These are phyloP conservation scores for Grosmannia clavigera DNA, from an alignment of 2,329 filamentous ascomycete species.

Conservation along the genomic window DNA sequence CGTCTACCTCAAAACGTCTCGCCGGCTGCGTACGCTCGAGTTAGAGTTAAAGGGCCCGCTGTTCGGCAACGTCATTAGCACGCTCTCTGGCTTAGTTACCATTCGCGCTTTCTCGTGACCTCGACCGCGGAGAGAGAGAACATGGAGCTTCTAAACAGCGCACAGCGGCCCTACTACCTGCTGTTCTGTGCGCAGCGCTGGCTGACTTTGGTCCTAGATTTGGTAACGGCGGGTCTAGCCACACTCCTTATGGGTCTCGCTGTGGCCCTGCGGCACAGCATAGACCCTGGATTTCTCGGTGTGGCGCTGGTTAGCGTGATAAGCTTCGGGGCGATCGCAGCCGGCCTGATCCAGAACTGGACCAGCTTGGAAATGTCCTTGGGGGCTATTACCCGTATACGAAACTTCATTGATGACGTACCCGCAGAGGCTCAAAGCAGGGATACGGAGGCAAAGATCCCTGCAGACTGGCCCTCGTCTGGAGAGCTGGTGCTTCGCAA, in stretches of 20 bases:
- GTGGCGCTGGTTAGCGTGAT: conserved; percentile 20
- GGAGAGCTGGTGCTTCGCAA: background rate
- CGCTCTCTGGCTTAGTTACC: conserved; percentile 32
- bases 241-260: conserved; percentile 23
- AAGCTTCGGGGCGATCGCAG: conserved; percentile 12
- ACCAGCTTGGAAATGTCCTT: conserved; percentile 16
- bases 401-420: conserved; percentile 6
- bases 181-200: conserved; percentile 45
- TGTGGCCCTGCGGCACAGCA: conserved; percentile 18
- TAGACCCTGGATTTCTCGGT: conserved; percentile 19
- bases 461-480: conserved; percentile 3
- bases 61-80: conserved; percentile 31
- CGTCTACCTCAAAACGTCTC: conserved; percentile 38
- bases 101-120: conserved; percentile 43
- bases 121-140: conserved; percentile 29
- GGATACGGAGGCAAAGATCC: background rate
- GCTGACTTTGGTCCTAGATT: conserved; percentile 27
- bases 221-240: conserved; percentile 24
- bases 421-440: conserved; percentile 1
- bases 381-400: conserved; percentile 16
- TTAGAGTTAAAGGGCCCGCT: conserved; percentile 39
- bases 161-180: conserved; percentile 45
- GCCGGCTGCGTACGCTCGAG: conserved; percentile 38
- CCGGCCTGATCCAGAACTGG: conserved; percentile 15
- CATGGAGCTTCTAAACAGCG: conserved; percentile 34